These are phyloP conservation scores for Fusarium sp. DNA, from an alignment of 2,329 filamentous ascomycete genomes.

Conservation along the genomic window DNA sequence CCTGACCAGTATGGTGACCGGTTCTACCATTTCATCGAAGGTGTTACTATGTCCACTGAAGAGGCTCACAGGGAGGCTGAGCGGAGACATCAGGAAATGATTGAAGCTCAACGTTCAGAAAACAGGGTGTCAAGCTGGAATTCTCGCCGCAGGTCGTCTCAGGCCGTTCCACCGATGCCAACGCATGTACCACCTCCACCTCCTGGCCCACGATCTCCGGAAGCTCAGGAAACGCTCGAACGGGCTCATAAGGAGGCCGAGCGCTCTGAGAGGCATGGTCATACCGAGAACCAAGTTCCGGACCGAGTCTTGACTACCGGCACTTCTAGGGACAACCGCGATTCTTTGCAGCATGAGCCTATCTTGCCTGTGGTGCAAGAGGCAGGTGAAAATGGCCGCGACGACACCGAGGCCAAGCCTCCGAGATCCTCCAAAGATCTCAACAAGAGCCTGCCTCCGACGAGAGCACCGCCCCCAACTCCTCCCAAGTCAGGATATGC, in stretches of 20 bases:
- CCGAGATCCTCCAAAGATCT: slow-evolving; percentile 54
- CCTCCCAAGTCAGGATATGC: slow-evolving; percentile 45
- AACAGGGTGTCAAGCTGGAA: slow-evolving; percentile 51
- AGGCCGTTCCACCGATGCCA: slow-evolving; percentile 55
- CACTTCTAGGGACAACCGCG: slow-evolving; percentile 54
- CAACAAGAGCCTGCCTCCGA: slow-evolving; percentile 53
- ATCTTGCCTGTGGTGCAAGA: slow-evolving; percentile 88
- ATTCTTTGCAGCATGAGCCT: slow-evolving; percentile 65
- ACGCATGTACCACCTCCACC: slow-evolving; percentile 57
- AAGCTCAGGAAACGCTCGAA: slow-evolving; percentile 53
- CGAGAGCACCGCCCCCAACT: slow-evolving; percentile 51
- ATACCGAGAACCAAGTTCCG: slow-evolving; percentile 62
- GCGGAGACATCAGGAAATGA: slow-evolving; percentile 69
- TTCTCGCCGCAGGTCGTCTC: slow-evolving; percentile 47
- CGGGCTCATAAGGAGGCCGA: slow-evolving; percentile 52
- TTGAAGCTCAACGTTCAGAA: slow-evolving; percentile 46
- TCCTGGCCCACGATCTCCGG: slow-evolving; percentile 47
- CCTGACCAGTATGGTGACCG: slow-evolving; percentile 92
- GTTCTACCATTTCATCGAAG: slow-evolving; percentile 91
- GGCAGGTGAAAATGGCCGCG: slow-evolving; percentile 70
- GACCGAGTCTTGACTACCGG: slow-evolving; percentile 65
- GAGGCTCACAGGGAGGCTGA: slow-evolving; percentile 75
- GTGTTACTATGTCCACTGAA: slow-evolving; percentile 89
- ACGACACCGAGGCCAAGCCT: slow-evolving; percentile 54
- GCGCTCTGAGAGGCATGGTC: slow-evolving; percentile 46